These are phyloP conservation scores for Plantago major DNA, from an alignment of 257 asterid genomes.

Conservation along the genomic window DNA sequence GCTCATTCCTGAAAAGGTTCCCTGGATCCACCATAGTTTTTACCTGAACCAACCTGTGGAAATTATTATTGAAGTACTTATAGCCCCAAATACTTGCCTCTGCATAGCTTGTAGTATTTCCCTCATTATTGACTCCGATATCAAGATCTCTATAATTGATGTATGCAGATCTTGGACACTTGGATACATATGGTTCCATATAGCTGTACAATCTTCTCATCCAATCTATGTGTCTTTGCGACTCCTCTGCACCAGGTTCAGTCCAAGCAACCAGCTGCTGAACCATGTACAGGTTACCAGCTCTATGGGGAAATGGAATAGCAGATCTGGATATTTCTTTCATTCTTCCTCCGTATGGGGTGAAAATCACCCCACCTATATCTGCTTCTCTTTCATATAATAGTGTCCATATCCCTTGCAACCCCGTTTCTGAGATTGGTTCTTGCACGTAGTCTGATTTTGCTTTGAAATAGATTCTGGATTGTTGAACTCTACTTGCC, in stretches of 20 bases:
- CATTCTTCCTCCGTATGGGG: constrained; percentile 30
- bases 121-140: constrained; percentile 26
- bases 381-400: constrained; percentile 17
- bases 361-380: neutral
- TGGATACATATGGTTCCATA: constrained; percentile 24
- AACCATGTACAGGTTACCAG: constrained; percentile 23
- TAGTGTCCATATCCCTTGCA: constrained; percentile 18
- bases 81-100: constrained; percentile 32
- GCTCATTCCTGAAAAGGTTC: constrained; percentile 9
- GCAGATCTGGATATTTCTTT: constrained; percentile 19
- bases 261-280: constrained; percentile 22
- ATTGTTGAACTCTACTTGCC: constrained; percentile 4
- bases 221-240: constrained; percentile 21
- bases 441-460: constrained; percentile 29
- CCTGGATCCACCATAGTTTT: constrained; percentile 15
- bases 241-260: neutral
- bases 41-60: constrained; percentile 1
- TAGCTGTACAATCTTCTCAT: constrained; percentile 20
- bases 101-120: constrained; percentile 20
- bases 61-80: constrained; percentile 8
- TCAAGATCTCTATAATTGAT: constrained; percentile 35
- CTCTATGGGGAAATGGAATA: constrained; percentile 30
- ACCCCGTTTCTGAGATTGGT: constrained; percentile 17
- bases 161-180: constrained; percentile 29
- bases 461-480: constrained; percentile 15